Conservation (phyloP, 371 early-diverging fungal species). For the Batkoa obscura region DNA sequence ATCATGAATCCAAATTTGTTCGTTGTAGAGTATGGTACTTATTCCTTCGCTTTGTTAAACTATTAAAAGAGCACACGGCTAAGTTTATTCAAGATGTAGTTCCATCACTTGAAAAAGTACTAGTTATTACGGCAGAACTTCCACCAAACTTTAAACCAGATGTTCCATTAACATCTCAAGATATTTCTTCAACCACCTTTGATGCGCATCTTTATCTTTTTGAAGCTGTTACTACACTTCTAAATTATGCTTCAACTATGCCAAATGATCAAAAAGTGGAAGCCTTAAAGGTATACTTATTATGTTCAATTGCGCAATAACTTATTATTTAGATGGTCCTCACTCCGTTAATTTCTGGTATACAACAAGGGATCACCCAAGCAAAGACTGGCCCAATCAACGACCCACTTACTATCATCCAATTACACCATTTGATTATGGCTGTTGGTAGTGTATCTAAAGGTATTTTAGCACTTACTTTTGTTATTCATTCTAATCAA, state of each 20-base stretch:
- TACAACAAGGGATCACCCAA: conserved; percentile 25
- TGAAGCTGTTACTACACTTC: conserved; percentile 77
- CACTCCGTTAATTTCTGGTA: conserved; percentile 55
- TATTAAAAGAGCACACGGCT: conserved; percentile 35
- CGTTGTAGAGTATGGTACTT: conserved; percentile 76
- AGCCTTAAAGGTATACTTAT: conserved; percentile 31
- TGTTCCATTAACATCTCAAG: conserved; percentile 18
- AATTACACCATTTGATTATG: conserved; percentile 64
- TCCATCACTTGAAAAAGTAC: neutral
- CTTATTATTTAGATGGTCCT: conserved; percentile 27
- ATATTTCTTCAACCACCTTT: conserved; percentile 32
- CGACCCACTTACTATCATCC: conserved; percentile 43
- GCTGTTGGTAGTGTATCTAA: conserved; percentile 77
- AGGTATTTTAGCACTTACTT: conserved; percentile 18
- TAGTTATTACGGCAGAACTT: conserved; percentile 18
- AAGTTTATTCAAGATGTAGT: conserved; percentile 39
- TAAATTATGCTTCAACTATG: conserved; percentile 43
- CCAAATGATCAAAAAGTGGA: conserved; percentile 49
- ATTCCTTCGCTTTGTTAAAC: conserved; percentile 66
- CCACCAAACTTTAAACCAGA: conserved; percentile 15
- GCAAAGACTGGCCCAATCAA: conserved; percentile 27
- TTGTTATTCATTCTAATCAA: neutral
- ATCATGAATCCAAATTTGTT: conserved; percentile 42
- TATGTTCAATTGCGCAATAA: neutral
- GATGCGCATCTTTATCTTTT: conserved; percentile 77